Base-by-base conservation (phyloP, 2,329 filamentous ascomycete genomes). In the Xylariaceae sp. region DNA sequence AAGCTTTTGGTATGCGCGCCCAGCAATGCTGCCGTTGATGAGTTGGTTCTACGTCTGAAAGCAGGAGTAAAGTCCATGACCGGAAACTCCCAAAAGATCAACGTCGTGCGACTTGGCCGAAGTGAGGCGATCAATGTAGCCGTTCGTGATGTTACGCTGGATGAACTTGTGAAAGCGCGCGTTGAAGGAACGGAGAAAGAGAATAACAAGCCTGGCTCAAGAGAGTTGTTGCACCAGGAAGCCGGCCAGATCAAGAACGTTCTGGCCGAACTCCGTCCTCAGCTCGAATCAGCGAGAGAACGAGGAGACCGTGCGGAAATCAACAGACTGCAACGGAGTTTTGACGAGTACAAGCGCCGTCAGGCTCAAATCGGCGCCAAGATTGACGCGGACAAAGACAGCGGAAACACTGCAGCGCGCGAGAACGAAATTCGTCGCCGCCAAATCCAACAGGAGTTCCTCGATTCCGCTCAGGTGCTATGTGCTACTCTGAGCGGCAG, bases 1-100 rank as follows among this genome's bases (percentile, higher is more conserved):
- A 99, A 97, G 73, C 80, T 99, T 30, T 82, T 99, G 30, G 90
- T 99, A 23, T 99, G 94, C 71, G 94, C 94, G n/a, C 94, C 94
- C 11, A 97, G 92, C 80, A 99, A 99, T 73, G 94, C 94, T 5
- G 94, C 94, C 37, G 94, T 99, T 4, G 94, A 99, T 72, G 94
- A 99, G 73, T 73, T 99, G 63, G 94, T 99, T 15, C 86, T 97
- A 73, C 88, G 94, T 76, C 82, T 99, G 69, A 97, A 96, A 75
- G 79, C 85, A 56, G 94, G 94, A 3, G 82, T 99, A 55, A 93
- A 87, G 70, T 92, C 90, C 0, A 80, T 84, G 60, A 84, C 82
- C 49, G 93, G 94, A 1, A 81, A 85, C 34, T 78, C 80, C 10
- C 87, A 89, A 65, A 89, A 89, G 64, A 83, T 97, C 69, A 92